Base-by-base conservation (phyloP, 768 basidiomycete genomes). In the Fomitopsis serialis region DNA sequence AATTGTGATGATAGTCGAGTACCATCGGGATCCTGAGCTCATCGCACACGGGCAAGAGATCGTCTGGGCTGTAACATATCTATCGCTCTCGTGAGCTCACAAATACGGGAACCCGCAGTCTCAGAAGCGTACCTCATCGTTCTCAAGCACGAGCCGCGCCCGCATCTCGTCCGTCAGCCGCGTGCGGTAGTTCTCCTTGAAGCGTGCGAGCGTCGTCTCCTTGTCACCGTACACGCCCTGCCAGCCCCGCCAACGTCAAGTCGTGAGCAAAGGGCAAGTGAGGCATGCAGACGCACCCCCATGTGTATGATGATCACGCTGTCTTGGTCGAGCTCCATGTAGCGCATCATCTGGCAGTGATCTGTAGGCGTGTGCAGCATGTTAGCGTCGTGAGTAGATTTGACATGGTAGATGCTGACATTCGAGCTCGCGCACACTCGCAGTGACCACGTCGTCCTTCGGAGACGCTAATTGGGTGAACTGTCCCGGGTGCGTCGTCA, bases 61-160 rank as follows among this genome's bases (percentile, higher is more conserved):
- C 95, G 55, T 91, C 91, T 0, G 89, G 87, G 48, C 82, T 91
- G 68, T 94, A 97, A 63, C 92, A 96, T 58, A 97, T 76, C 76
- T 78, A n/a, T n/a, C n/a, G n/a, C n/a, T n/a, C n/a, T n/a, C n/a
- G n/a, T n/a, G n/a, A n/a, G n/a, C n/a, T n/a, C n/a, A n/a, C n/a
- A n/a, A n/a, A n/a, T n/a, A n/a, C n/a, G n/a, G n/a, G n/a, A n/a
- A n/a, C n/a, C n/a, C n/a, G n/a, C n/a, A n/a, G n/a, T n/a, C 22
- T 8, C 27, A 29, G 29, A 11, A 7, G 19, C 71, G 40, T 53
- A 89, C 90, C 74, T 98, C 95, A 58, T 97, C 95, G 55, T 97
- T 98, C 69, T 98, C 95, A n/a, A 94, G 74, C 1, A 92, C 93
- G 21, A 95, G 66, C 43, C 95, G 77, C 13, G 76, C 76, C 55